Base-by-base conservation (phyloP, 192 early-diverging fungal species). In the Rhizophagus sp. region DNA sequence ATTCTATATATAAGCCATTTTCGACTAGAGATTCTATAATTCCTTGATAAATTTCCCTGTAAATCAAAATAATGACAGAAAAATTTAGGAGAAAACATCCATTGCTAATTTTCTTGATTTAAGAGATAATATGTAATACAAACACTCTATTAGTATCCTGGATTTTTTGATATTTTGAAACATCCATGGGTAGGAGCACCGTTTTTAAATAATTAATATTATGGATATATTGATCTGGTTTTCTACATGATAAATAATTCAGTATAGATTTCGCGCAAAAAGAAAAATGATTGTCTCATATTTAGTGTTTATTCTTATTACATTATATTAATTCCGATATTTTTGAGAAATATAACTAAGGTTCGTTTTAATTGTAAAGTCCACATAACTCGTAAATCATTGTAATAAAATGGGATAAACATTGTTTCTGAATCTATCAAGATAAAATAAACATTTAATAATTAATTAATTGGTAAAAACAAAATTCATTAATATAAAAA, bases 301-400 rank as follows among this genome's bases (percentile, higher is more conserved):
- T 30, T 30, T 30, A 76, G 9, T 25, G 3, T 24, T 17, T n/a
- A 15, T 30, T 34, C 24, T 33, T 19, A 49, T 78, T 78, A 78
- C 76, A 79, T 70, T 1, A 2, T n/a, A 19, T 67, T 24, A 22
- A 34, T 71, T 71, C 68, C 78, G 15, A 71, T 19, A 61, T 33
- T 36, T 71, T 71, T 70, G 50, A 79, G 50, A 67, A 79, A 79
- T 25, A 79, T 62, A 5, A 79, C 1, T 61, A 79, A 71, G 52
- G 25, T 33, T 41, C 39, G 9, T 47, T 74, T 76, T 68, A 74
- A 50, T 77, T 84, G 78, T 33, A 50, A 75, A 81, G 64, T 71
- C 85, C 83, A 72, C 62, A 39, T 62, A 27, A 63, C 70, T 5
- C 74, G 69, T 36, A 82, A 57, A 17, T 84, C 83, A 62, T 78